phyloP scores from a whole-genome alignment of 805 yeast genomes.

The Lipomyces spencermartinsiae region DNA sequence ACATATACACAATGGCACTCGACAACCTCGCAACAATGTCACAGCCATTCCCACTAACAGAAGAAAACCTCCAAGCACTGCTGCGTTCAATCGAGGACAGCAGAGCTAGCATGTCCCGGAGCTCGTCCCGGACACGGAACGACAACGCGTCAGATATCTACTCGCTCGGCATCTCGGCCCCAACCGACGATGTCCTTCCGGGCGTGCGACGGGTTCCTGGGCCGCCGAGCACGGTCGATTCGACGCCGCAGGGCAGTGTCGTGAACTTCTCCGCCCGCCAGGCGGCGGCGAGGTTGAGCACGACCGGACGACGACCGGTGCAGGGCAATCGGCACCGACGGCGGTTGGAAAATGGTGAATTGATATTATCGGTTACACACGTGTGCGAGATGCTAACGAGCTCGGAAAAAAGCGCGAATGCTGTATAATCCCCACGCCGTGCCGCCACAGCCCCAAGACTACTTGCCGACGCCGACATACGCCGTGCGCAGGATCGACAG shows the following conservation, averaged over 20 bases:
- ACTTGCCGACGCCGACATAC: constrained; percentile 29
- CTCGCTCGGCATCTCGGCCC: constrained; percentile 7
- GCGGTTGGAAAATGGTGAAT: constrained; percentile 33
- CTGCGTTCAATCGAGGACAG: constrained; percentile 22
- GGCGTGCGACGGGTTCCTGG: not conserved
- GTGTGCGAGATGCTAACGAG: not conserved
- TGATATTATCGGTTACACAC: not conserved
- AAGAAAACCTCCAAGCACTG: constrained; percentile 34
- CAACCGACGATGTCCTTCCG: not conserved
- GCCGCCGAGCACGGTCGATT: constrained; percentile 23
- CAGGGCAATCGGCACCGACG: constrained; percentile 32
- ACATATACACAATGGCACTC: not conserved
- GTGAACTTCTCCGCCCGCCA: constrained; percentile 29
- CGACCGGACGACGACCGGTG: constrained; percentile 22
- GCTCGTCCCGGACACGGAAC: not conserved
- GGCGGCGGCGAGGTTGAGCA: constrained; percentile 27
- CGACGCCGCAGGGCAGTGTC: constrained; percentile 37
- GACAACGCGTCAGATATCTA: constrained; percentile 11
- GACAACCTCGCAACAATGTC: not conserved
- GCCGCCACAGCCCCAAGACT: constrained; percentile 32
- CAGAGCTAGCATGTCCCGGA: not conserved
- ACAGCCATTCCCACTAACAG: constrained; percentile 33
- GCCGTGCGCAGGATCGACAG: constrained; percentile 33
- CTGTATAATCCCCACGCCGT: constrained; percentile 37
- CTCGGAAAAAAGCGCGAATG: constrained; percentile 31